Percentiles rank a stretch among this genome's conserved stretches.
Evolutionary conservation across 163 green algal species (phyloP).

Genomic region (Scenedesmus sp.): DNA sequence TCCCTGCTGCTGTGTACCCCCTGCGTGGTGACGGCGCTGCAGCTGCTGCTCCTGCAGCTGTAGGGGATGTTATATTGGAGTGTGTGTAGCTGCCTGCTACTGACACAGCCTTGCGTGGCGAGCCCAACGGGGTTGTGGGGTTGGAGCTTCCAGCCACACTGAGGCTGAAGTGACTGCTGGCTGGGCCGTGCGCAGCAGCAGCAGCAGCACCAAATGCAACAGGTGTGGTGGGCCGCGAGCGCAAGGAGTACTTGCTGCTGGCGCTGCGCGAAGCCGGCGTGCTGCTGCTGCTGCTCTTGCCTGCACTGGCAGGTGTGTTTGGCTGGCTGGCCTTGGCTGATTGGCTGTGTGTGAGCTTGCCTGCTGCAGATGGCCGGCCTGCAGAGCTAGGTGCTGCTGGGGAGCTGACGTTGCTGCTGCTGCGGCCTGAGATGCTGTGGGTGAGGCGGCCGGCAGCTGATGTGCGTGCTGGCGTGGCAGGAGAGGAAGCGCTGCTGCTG

Average conservation of each 20-base stretch:
- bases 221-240: background rate
- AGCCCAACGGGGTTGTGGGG: background rate
- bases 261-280: background rate
- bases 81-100: background rate
- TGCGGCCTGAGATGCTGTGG: background rate
- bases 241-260: conserved; percentile 26
- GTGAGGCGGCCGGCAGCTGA: background rate
- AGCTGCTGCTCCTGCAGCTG: background rate
- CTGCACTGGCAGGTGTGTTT: background rate
- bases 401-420: background rate
- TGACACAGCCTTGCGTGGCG: background rate
- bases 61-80: background rate
- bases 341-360: background rate
- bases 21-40: background rate
- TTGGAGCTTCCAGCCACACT: background rate
- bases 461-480: background rate
- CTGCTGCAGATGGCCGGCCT: background rate
- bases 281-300: conserved; percentile 3
- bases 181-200: background rate
- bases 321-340: background rate
- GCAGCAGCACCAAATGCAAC: background rate
- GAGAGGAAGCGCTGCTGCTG: background rate
- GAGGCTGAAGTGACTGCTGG: background rate
- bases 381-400: conserved; percentile 36
- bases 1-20: background rate